Base-by-base conservation (phyloP, 1,284 basidiomycete genomes). In the Agroathelia rolfsii region DNA sequence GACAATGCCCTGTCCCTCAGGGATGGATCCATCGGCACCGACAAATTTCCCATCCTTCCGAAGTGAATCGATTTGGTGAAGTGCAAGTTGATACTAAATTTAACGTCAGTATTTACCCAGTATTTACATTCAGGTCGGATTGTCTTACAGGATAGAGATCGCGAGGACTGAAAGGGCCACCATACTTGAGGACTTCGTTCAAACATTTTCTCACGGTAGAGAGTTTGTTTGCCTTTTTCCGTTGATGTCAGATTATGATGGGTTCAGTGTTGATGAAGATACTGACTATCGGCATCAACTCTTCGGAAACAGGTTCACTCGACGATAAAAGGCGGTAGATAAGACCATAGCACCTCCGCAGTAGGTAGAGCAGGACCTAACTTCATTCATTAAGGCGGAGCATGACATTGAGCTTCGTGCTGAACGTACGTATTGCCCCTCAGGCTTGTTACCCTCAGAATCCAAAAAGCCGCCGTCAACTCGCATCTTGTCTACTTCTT, bases 281-380 rank as follows among this genome's bases (percentile, higher is more conserved):
- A 59, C 79, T 45, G 58, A 94, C 94, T 38, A 96, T 76, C 5
- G 93, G 93, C 83, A 95, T 95, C 19, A 97, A 63, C 55, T 97
- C 93, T 55, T 96, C 93, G 0, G 90, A 95, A n/a, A 99, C 92
- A 0, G 95, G 95, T 59, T 97, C 94, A 36, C 87, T 92, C n/a
- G 92, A 93, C 15, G 92, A 93, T 43, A 99, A 75, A 31, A 98
- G 60, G 17, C 85, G 76, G 59, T 96, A 97, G 47, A 96, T 93
- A 34, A 97, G 70, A 42, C 94, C 94, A 55, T 97, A 95, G 63
- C 94, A 98, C 53, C 94, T 74, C 44, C 94, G 69, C 35, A 98
- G 66, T 20, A 97, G 70, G 56, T 95, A 98, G 26, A 97, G 67
- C 31, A 97, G 62, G 6, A 92, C 88, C 90, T 94, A 46, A n/a